These are phyloP conservation scores for Candida peoriensis DNA, from an alignment of 805 yeast genomes.

Conservation along the genomic window DNA sequence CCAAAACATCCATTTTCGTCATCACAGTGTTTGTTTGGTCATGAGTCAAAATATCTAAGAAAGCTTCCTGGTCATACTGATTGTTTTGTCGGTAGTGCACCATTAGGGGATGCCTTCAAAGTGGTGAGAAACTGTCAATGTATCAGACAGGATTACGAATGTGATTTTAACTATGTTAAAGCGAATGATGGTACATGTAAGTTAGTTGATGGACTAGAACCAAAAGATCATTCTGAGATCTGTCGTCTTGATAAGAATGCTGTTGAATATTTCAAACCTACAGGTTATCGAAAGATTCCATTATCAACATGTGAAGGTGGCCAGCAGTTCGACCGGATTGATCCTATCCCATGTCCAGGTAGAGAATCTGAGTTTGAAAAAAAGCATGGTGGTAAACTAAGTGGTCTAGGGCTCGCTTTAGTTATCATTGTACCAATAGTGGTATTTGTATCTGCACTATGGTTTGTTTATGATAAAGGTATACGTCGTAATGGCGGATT, in stretches of 20 bases:
- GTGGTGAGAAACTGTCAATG: conserved; percentile 71
- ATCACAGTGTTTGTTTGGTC: conserved; percentile 68
- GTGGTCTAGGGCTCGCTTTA: conserved; percentile 47
- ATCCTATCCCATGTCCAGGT: conserved; percentile 83
- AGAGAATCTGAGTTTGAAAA: conserved; percentile 57
- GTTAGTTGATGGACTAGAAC: conserved; percentile 63
- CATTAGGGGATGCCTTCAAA: conserved; percentile 51
- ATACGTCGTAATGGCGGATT: conserved; percentile 66
- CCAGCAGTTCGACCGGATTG: conserved; percentile 57
- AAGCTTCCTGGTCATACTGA: conserved; percentile 45
- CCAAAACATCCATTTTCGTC: conserved; percentile 50
- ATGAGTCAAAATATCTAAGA: conserved; percentile 53
- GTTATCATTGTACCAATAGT: conserved; percentile 53
- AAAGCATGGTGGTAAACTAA: conserved; percentile 43
- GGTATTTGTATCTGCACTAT: conserved; percentile 34
- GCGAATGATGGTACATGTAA: conserved; percentile 80
- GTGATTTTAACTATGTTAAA: conserved; percentile 80
- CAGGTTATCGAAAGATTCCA: conserved; percentile 89
- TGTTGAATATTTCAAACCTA: conserved; percentile 75
- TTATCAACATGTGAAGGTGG: conserved; percentile 87
- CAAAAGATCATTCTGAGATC: conserved; percentile 56
- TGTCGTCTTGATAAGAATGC: conserved; percentile 51
- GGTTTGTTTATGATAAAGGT: conserved; percentile 66
- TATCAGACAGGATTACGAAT: conserved; percentile 83
- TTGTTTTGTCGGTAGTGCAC: conserved; percentile 61